Evolutionary conservation across 2,329 filamentous ascomycete species (phyloP), one percentile per base, ranked within the genome.

Genomic region (Truncatella angustata): DNA sequence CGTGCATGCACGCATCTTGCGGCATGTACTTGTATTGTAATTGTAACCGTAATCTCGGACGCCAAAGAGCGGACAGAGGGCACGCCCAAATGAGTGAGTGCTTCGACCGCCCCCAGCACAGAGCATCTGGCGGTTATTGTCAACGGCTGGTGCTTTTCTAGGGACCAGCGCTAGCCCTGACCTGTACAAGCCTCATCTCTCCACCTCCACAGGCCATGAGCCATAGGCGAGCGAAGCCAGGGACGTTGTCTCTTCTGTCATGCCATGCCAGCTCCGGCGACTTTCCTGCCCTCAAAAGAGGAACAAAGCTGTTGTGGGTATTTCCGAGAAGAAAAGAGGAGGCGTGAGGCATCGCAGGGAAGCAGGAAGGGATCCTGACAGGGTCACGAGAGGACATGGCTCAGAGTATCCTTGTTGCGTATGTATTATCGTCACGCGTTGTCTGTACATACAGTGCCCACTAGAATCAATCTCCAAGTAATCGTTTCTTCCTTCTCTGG

Each of bases 141-240:
- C 32, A 39, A 50, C 47, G 47, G 47, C 36, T 35, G 40, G 47
- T 50, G 24, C 47, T 42, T 50, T 50, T 50, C 30, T 49, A 42
- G 47, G 47, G 35, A 36, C 32, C 43, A 18, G 21, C 23, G 47
- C 35, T 42, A 40, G 26, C 21, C 24, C 21, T 20, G 18, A 30
- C 21, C 36, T 40, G 24, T 18, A 35, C 47, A 40, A 50, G 36
- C 47, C 36, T 40, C 45, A 49, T 49, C 45, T 49, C 44, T 28
- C n/a, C 21, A 44, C 20, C 23, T n/a, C n/a, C 10, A 44, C 28
- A 9, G 28, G 7, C 28, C 14, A 7, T 32, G 7, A n/a, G 7
- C 28, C 14, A 32, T 14, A 14, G 7, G 28, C 28, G 28, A 32
- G 28, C 28, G 14, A 32, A 32, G 28, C 28, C 7, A 32, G 28